phyloP scores from a whole-genome alignment of 2,329 filamentous ascomycete species.

The Bipolaris gigantea region DNA sequence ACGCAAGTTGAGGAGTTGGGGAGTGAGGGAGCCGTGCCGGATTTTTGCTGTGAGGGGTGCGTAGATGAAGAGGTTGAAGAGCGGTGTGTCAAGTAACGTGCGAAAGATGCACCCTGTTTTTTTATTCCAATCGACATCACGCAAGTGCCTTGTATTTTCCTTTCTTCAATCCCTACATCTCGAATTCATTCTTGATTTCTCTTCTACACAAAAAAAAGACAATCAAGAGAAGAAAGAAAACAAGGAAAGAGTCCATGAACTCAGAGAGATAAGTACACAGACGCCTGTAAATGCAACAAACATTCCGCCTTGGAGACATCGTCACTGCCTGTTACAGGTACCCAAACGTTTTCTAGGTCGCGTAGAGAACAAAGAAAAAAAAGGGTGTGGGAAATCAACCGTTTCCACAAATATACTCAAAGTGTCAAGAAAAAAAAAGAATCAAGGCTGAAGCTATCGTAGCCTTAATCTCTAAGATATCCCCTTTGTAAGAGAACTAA shows the following conservation, averaged over 20 bases:
- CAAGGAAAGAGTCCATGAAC: not conserved
- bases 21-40: slow-evolving; percentile 50
- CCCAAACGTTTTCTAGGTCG: not conserved
- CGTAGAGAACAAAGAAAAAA: not conserved
- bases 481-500: too few relatives aligned
- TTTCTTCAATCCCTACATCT: too few relatives aligned
- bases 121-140: too few relatives aligned
- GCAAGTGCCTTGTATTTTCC: too few relatives aligned
- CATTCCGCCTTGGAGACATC: not conserved
- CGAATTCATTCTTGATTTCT: too few relatives aligned
- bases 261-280: not conserved
- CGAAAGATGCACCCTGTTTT: not conserved
- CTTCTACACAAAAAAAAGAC: not conserved
- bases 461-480: too few relatives aligned
- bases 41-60: slow-evolving; percentile 44
- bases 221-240: not conserved
- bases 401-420: too few relatives aligned
- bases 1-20: slow-evolving; percentile 49
- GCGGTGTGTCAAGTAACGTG: too few relatives aligned
- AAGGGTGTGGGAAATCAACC: too few relatives aligned
- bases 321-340: not conserved
- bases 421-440: too few relatives aligned
- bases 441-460: too few relatives aligned
- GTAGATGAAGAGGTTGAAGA: too few relatives aligned
- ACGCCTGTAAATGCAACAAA: slow-evolving; percentile 12